Conservation (phyloP, 768 basidiomycete species). For the Boletales sp. region DNA sequence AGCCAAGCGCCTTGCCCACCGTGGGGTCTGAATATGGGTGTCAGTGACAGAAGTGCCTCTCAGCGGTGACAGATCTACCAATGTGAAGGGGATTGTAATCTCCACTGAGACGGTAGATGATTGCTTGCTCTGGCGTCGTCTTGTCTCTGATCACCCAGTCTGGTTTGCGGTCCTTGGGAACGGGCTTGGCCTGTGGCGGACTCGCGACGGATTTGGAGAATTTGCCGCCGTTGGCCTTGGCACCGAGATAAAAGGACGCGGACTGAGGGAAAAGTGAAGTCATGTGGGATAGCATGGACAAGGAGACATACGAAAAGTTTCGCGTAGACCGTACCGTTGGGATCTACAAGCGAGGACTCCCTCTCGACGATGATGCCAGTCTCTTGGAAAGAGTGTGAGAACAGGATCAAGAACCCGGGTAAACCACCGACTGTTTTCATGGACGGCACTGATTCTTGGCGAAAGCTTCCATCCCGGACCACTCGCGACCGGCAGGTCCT, state of each 20-base stretch:
- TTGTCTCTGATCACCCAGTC: conserved; percentile 60
- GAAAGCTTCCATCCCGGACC: conserved; percentile 79
- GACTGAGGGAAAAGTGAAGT: conserved; percentile 34
- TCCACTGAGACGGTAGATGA: conserved; percentile 69
- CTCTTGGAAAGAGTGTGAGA: conserved; percentile 38
- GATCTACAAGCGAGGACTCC: conserved; percentile 62
- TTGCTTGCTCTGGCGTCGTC: conserved; percentile 63
- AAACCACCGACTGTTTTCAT: conserved; percentile 70
- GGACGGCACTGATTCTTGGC: conserved; percentile 60
- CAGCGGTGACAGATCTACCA: conserved; percentile 35
- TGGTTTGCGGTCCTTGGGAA: conserved; percentile 58
- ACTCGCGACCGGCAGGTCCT: conserved; percentile 70
- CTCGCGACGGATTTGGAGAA: conserved; percentile 61
- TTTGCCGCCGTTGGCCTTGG: conserved; percentile 57
- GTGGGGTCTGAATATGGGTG: conserved; percentile 50
- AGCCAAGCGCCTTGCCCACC: conserved; percentile 70
- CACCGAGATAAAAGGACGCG: conserved; percentile 68
- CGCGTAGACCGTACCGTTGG: conserved; percentile 55
- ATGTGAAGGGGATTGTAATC: conserved; percentile 81
- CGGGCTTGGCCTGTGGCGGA: conserved; percentile 56
- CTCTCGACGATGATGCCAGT: conserved; percentile 68
- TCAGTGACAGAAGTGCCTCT: too few relatives aligned
- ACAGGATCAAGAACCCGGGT: neutral
- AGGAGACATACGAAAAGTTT: conserved; percentile 53
- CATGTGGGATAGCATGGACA: neutral